Evolutionary conservation across 2,329 filamentous ascomycete species (phyloP).

Genomic region (Paramyrothecium roridum): DNA sequence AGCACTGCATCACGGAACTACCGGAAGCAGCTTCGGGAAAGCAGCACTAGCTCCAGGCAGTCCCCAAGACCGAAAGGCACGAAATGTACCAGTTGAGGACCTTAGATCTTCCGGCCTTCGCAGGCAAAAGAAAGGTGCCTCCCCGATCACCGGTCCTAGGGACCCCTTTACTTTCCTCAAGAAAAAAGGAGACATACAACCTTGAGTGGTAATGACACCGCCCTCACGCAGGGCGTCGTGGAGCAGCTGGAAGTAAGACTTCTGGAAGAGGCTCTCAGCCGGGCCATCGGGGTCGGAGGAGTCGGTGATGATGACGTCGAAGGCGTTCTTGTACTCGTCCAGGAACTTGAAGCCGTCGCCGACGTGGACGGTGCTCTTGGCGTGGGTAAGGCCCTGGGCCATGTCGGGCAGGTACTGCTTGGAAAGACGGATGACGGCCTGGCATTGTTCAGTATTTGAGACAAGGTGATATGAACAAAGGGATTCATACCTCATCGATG

Average conservation of each 20-base stretch:
- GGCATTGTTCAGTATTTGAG: constrained; percentile 5
- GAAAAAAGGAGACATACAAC: constrained; percentile 88
- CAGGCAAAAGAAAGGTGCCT: constrained; percentile 10
- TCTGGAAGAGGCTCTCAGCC: constrained; percentile 95
- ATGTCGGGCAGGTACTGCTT: constrained; percentile 97
- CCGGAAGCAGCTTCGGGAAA: constrained; percentile 32
- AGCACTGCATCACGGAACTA: constrained; percentile 30
- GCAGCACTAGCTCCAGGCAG: constrained; percentile 35
- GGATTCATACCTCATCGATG: constrained; percentile 77
- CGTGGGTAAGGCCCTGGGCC: constrained; percentile 89
- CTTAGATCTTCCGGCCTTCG: constrained; percentile 9
- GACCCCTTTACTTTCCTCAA: constrained; percentile 35
- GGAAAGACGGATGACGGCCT: constrained; percentile 95
- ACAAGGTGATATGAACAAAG: constrained; percentile 38
- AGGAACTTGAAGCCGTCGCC: constrained; percentile 99
- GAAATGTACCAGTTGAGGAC: constrained; percentile 19
- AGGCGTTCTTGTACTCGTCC: constrained; percentile 91
- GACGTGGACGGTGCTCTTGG: constrained; percentile 87
- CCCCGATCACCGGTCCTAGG: constrained; percentile 28
- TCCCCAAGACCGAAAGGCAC: constrained; percentile 26
- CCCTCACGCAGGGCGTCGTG: constrained; percentile 86
- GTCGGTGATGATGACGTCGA: constrained; percentile 99
- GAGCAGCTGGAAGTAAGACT: constrained; percentile 96
- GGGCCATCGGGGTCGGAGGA: constrained; percentile 96
- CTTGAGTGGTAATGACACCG: constrained; percentile 99